Evolutionary conservation across 2,329 filamentous ascomycete genomes (phyloP).

Genomic region (Cladobotryum mycophilum): DNA sequence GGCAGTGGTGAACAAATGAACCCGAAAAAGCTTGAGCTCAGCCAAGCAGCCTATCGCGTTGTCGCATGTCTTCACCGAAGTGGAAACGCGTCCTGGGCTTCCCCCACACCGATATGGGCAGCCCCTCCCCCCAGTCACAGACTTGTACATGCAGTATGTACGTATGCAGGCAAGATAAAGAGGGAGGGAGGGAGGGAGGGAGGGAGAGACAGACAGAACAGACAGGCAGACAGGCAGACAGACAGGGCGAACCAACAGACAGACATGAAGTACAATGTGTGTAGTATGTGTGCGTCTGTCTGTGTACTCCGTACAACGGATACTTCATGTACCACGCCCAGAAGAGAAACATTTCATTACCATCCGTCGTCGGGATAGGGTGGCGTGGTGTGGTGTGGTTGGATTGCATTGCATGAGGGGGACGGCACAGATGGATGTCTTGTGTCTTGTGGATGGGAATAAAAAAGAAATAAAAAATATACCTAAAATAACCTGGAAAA

Average conservation of each 20-base stretch:
- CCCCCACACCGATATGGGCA: conserved; percentile 9
- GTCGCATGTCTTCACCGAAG: conserved; percentile 8
- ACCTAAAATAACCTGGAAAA: no score
- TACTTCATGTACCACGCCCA: no score
- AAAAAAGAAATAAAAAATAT: no score
- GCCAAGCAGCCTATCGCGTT: conserved; percentile 7
- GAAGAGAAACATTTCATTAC: no score
- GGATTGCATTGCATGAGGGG: background rate
- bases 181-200: background rate
- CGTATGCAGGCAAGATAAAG: conserved; percentile 8
- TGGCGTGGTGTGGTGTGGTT: background rate
- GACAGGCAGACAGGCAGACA: background rate
- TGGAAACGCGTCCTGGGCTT: conserved; percentile 6
- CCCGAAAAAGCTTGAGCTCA: conserved; percentile 2
- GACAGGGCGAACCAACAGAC: background rate
- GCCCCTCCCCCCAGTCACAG: background rate
- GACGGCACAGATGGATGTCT: background rate
- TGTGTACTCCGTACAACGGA: background rate
- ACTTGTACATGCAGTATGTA: background rate
- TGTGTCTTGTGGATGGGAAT: background rate
- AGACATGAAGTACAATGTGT: no score
- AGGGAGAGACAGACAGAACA: background rate
- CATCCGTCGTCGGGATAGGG: no score
- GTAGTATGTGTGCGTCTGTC: background rate
- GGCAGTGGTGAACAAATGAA: conserved; percentile 2